Conservation (phyloP, 805 yeast genomes). For the Candida sithepensis region DNA sequence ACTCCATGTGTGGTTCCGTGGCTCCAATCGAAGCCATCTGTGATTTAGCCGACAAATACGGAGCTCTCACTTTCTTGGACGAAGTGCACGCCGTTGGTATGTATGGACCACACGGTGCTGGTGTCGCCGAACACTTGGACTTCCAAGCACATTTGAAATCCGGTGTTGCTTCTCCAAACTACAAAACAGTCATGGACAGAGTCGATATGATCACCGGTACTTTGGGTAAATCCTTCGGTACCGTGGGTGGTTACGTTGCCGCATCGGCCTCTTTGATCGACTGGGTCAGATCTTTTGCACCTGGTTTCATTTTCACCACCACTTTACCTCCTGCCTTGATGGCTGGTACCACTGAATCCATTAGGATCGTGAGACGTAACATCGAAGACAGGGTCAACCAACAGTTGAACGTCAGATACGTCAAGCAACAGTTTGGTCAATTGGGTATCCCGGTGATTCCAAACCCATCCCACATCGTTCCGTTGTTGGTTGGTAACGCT, state of each 20-base stretch:
- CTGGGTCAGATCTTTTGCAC: constrained; percentile 94
- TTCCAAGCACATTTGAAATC: constrained; percentile 74
- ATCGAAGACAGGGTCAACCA: constrained; percentile 76
- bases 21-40: constrained; percentile 91
- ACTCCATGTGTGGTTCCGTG: constrained; percentile 98
- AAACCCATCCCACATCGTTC: constrained; percentile 96
- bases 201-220: constrained; percentile 97
- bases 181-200: constrained; percentile 73
- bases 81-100: constrained; percentile 99
- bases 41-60: constrained; percentile 95
- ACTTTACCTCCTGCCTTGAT: constrained; percentile 95
- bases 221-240: constrained; percentile 93
- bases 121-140: constrained; percentile 96
- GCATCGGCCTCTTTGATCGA: constrained; percentile 80
- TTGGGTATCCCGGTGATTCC: constrained; percentile 94
- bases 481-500: constrained; percentile 92
- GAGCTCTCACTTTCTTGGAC: constrained; percentile 94
- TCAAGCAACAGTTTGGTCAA: constrained; percentile 63
- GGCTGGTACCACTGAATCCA: constrained; percentile 92
- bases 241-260: constrained; percentile 97
- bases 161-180: constrained; percentile 54
- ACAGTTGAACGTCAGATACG: constrained; percentile 81
- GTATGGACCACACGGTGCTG: constrained; percentile 99
- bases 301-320: constrained; percentile 97
- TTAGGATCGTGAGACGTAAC: constrained; percentile 76